Base-by-base conservation (phyloP, 2,329 filamentous ascomycete genomes). In the Talaromyces atroroseus region DNA sequence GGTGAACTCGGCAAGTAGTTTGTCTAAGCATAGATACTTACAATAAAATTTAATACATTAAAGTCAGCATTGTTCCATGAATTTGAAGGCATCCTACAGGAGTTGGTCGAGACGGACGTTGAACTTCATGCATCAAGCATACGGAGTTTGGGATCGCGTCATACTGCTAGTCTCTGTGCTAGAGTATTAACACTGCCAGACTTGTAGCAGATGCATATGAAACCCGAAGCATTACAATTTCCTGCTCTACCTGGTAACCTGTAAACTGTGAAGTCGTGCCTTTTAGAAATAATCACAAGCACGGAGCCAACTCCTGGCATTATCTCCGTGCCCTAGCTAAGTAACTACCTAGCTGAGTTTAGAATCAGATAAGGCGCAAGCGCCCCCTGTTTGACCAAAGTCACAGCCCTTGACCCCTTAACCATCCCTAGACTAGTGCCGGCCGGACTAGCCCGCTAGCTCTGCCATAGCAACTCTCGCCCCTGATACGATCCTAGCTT, bases 1-100 rank as follows among this genome's bases (percentile, higher is more conserved):
- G 91, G 91, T 58, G 91, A 96, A 74, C 76, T 96, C 59, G 79
- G 79, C 77, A 87, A 79, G 80, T 84, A 82, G 44, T 36, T 21
- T 34, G n/a, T 47, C 14, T 44, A 36, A 34, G 47, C 32, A 40
- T 40, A 18, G 5, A 40, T 40, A 18, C 16, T 3, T 18, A 40
- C 36, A 18, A 18, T 40, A 40, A 18, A 20, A 36, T 36, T 36
- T 14, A 29, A 29, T 29, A 16, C 36, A 40, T 7, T 40, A 16
- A n/a, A 18, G 36, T 40, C 36, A 18, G 36, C 36, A 40, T 40
- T 29, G 36, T 40, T 40, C n/a, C 36, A 40, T 40, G n/a, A 40
- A 40, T 40, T 40, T 5, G 6, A 40, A 26, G 24, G 7, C 32
- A 2, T 32, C 29, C 5, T 32, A 32, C 29, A 32, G 29, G 29